Base-by-base conservation (phyloP, 129 eudicot species). In the Flaveria ramosissima region DNA sequence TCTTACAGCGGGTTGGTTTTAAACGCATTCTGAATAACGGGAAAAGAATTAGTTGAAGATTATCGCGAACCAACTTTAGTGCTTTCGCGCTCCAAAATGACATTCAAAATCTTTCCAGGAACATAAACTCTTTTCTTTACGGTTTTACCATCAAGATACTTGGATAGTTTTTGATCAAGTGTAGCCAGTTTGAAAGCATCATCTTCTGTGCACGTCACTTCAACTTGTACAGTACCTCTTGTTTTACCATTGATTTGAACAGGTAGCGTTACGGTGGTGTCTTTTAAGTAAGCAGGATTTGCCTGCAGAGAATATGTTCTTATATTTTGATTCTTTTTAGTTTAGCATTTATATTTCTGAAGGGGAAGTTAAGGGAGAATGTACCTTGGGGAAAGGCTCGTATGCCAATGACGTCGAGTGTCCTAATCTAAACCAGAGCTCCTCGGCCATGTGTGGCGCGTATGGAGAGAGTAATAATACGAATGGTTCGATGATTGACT, bases 381-480 rank as follows among this genome's bases (percentile, higher is more conserved):
- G 46, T 83, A 94, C 99, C 97, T 94, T 86, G 0, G 99, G 99
- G 65, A 91, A 91, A 72, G 96, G 86, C 79, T 87, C 97, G 26
- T 86, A 84, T 26, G 90, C 90, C 84, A 94, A 76, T 66, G 99
- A 83, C 56, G 69, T 70, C 21, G 89, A 26, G 86, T 94, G 95
- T 63, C 99, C 99, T 51, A 94, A 84, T 23, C 97, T 93, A 78
- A 81, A 86, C 99, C 99, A 94, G 21, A 94, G 92, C 87, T 94
- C 99, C 78, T 94, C 99, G 0, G 99, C 91, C 89, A 94, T 83
- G 86, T 94, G 99, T 27, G 99, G 99, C 62, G 99, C 93, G 72
- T 94, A 94, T 17, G 99, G 99, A 60, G 99, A 81, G 65, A 94
- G 89, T 83, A 94, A 75, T 69, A 91, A 80, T 47, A 94, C 88